Evolutionary conservation across 2,329 filamentous ascomycete species (phyloP).

Genomic region (Cladophialophora exuberans): DNA sequence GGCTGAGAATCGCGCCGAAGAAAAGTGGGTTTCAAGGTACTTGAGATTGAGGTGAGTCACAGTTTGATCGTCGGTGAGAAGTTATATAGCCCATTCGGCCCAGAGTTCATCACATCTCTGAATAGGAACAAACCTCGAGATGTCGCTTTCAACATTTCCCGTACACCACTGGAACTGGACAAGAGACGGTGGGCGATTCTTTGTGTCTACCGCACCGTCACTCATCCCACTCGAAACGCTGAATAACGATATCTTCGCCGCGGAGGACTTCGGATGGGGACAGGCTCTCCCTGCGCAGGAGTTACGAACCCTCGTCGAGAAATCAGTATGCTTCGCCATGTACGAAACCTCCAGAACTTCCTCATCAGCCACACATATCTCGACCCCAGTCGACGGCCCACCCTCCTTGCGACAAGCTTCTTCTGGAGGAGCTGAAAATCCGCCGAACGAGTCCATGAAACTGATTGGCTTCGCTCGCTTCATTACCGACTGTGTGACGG

Average conservation of each 20-base stretch:
- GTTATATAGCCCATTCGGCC: too few species aligned
- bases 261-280: constrained; percentile 65
- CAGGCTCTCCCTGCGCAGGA: constrained; percentile 53
- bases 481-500: constrained; percentile 70
- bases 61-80: too few species aligned
- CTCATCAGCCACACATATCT: neutral
- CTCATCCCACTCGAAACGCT: constrained; percentile 60
- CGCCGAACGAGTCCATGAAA: too few species aligned
- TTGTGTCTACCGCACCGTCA: constrained; percentile 63
- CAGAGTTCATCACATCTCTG: too few species aligned
- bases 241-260: constrained; percentile 58
- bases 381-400: neutral
- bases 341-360: constrained; percentile 47
- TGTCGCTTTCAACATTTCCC: too few species aligned
- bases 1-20: too few species aligned
- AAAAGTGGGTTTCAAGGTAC: too few species aligned
- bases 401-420: neutral
- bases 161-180: too few species aligned
- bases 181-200: constrained; percentile 48
- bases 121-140: too few species aligned
- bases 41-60: too few species aligned
- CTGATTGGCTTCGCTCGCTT: constrained; percentile 62
- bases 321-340: constrained; percentile 63
- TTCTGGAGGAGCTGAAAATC: too few species aligned
- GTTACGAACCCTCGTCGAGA: constrained; percentile 58